phyloP scores from a whole-genome alignment of 306 rosid genomes.

The Cicer bijugum region DNA sequence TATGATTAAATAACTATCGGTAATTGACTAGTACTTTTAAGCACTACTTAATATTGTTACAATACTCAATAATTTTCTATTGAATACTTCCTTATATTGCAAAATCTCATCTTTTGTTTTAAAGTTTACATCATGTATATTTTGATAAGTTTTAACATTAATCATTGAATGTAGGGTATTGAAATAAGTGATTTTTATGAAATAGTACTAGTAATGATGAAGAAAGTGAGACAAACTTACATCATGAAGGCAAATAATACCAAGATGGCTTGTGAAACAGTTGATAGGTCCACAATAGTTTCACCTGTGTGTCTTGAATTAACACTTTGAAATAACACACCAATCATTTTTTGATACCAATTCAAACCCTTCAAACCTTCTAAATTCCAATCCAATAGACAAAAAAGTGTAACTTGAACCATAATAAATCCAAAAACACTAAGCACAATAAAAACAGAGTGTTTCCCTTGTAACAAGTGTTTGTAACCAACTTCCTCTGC shows the following conservation, averaged over 20 bases:
- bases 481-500: slow-evolving; percentile 47
- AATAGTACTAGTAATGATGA: too few relatives aligned
- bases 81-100: too few relatives aligned
- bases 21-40: too few relatives aligned
- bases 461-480: slow-evolving; percentile 50
- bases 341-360: slow-evolving; percentile 53
- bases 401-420: slow-evolving; percentile 47
- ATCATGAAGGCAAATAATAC: slow-evolving; percentile 63
- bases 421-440: slow-evolving; percentile 57
- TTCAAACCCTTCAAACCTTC: slow-evolving; percentile 49
- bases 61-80: too few relatives aligned
- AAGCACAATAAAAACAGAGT: slow-evolving; percentile 45
- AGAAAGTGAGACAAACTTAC: slow-evolving; percentile 53
- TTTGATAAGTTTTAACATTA: too few relatives aligned
- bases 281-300: slow-evolving; percentile 56
- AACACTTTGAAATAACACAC: slow-evolving; percentile 52
- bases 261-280: slow-evolving; percentile 56
- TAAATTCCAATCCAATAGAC: slow-evolving; percentile 58
- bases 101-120: too few relatives aligned
- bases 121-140: too few relatives aligned
- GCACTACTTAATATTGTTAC: too few relatives aligned
- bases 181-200: too few relatives aligned
- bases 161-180: too few relatives aligned
- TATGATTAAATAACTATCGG: too few relatives aligned
- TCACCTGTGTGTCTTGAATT: slow-evolving; percentile 71